Base-by-base conservation (phyloP, 441 rosid genomes). In the Euphorbia schlechtendalii region DNA sequence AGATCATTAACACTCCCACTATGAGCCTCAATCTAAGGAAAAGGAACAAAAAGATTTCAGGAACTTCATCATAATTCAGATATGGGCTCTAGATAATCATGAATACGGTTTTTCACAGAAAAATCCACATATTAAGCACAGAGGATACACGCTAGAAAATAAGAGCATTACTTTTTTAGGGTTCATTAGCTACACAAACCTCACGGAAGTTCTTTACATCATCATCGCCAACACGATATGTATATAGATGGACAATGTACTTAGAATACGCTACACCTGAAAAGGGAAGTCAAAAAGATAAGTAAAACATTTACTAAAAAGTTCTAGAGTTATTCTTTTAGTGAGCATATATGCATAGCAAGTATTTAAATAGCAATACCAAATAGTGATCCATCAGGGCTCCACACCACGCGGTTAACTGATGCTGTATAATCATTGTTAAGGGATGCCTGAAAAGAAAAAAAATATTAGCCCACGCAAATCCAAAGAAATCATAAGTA, bases 1-100 rank as follows among this genome's bases (percentile, higher is more conserved):
- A 93, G 79, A 82, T 93, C 97, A 71, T 93, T 93, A 46, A 93
- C 97, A 65, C 99, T 95, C 21, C 99, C 99, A 72, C 77, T 88
- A 80, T 93, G 99, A 72, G 99, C 96, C 65, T 93, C 99, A 76
- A 93, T 93, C 99, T 93, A n/a, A n/a, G n/a, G n/a, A n/a, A n/a
- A n/a, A n/a, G n/a, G n/a, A n/a, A n/a, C n/a, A n/a, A n/a, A n/a
- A n/a, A n/a, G n/a, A 72, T 55, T 69, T 32, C 32, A 65, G 17
- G 55, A 75, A 62, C 27, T 45, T 67, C 30, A 66, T 61, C n/a
- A 18, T 69, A 51, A 64, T n/a, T 70, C 43, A 25, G 12, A 55
- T 46, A 40, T 56, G 17, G 27, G 64, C 65, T 59, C n/a, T n/a
- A n/a, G n/a, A n/a, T n/a, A n/a, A n/a, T n/a, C n/a, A n/a, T n/a